phyloP scores from a whole-genome alignment of 1,284 basidiomycete species.

The Caloboletus firmus region DNA sequence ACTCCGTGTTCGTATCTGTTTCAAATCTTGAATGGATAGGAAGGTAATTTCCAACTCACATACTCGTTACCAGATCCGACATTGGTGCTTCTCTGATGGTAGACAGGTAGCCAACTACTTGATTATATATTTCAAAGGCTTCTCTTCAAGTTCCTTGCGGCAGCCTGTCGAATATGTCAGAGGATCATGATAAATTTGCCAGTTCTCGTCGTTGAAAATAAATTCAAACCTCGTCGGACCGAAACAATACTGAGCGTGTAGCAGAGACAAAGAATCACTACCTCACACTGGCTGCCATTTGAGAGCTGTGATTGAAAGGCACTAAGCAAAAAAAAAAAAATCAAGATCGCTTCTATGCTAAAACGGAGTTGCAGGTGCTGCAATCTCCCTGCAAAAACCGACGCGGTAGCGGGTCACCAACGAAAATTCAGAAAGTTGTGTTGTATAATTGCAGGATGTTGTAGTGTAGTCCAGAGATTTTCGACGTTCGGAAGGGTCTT shows the following conservation, averaged over 20 bases:
- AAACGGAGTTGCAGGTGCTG: background rate
- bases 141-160: slow-evolving; percentile 2
- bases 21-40: slow-evolving; percentile 10
- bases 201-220: slow-evolving; percentile 1
- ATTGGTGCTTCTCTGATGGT: slow-evolving; percentile 8
- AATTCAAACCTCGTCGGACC: background rate
- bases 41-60: slow-evolving; percentile 8
- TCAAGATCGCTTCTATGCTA: background rate
- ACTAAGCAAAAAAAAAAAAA: background rate
- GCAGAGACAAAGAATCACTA: background rate
- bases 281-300: background rate
- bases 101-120: background rate
- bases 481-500: background rate
- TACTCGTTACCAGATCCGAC: slow-evolving; percentile 8
- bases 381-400: background rate
- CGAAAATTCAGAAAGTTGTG: background rate
- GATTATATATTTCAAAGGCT: background rate
- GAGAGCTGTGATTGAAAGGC: background rate
- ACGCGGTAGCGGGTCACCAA: background rate
- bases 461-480: background rate
- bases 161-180: background rate
- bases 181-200: background rate
- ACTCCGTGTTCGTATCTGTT: background rate
- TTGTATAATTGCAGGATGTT: background rate
- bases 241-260: background rate